These are phyloP conservation scores for Botrytis hyacinthi DNA, from an alignment of 2,329 filamentous ascomycete species.

Conservation along the genomic window DNA sequence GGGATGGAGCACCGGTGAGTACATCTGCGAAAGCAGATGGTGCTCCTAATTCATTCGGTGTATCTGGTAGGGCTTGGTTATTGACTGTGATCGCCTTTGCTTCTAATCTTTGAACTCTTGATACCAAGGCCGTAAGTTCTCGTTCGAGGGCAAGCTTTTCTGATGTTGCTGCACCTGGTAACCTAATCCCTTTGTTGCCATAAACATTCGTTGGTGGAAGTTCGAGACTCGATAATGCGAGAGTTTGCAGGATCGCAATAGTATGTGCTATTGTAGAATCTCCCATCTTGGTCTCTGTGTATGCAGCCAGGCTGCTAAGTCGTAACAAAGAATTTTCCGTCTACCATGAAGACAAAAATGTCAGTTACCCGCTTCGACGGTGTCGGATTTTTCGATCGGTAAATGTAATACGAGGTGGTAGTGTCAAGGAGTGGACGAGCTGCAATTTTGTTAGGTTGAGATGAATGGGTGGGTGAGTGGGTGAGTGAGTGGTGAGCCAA, in stretches of 20 bases:
- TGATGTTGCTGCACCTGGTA: conserved; percentile 73
- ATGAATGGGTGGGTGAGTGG: neutral
- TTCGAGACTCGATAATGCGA: conserved; percentile 42
- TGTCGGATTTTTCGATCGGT: conserved; percentile 9
- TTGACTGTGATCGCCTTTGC: conserved; percentile 64
- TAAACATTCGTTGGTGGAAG: conserved; percentile 27
- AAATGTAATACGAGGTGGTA: conserved; percentile 10
- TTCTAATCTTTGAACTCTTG: conserved; percentile 80
- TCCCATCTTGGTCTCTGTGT: conserved; percentile 32
- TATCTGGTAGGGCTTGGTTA: conserved; percentile 67
- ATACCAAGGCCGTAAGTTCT: conserved; percentile 75
- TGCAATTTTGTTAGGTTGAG: conserved; percentile 19
- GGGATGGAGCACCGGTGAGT: conserved; percentile 38
- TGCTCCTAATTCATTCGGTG: conserved; percentile 71
- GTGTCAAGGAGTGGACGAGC: conserved; percentile 14
- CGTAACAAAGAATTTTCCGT: conserved; percentile 20
- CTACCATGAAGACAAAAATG: conserved; percentile 28
- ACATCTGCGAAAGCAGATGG: conserved; percentile 63
- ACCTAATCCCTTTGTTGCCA: conserved; percentile 48
- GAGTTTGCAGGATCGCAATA: conserved; percentile 52
- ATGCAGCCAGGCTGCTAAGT: conserved; percentile 33
- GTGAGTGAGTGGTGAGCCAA: conserved; percentile 1
- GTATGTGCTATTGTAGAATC: conserved; percentile 54
- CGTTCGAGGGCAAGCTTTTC: conserved; percentile 78
- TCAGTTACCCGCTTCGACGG: conserved; percentile 6